A percentile compares a stretch with the other conserved stretches of the same genome.
Conservation (phyloP, 176 grass and related monocot species). For the Triticum urartu region DNA sequence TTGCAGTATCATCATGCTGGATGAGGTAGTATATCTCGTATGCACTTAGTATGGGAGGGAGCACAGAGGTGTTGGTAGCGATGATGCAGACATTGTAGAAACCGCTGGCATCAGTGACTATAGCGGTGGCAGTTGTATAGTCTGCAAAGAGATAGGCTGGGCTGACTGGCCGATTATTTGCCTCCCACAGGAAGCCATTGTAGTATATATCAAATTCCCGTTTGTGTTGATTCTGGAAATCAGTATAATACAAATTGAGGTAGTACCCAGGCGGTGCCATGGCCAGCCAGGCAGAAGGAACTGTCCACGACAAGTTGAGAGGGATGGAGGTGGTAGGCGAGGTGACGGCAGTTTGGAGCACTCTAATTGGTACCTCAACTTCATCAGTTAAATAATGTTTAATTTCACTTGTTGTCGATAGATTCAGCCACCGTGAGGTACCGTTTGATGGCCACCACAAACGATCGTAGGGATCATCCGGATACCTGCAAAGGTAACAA, state of each 20-base stretch:
- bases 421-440: background rate
- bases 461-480: background rate
- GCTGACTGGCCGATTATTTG: rapidly evolving
- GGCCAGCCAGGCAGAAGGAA: background rate
- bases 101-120: background rate
- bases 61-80: background rate
- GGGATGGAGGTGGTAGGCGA: background rate
- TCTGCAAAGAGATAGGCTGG: background rate
- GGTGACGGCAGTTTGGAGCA: background rate
- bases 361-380: background rate
- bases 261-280: background rate
- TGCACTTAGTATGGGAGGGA: background rate
- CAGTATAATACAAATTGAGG: background rate
- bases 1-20: background rate
- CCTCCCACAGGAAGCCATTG: background rate
- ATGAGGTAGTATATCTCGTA: background rate
- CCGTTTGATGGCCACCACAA: background rate
- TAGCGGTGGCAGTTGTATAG: rapidly evolving
- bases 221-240: background rate
- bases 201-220: background rate
- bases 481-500: background rate
- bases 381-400: rapidly evolving
- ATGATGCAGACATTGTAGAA: background rate
- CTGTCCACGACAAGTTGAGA: background rate
- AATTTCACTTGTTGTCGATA: background rate